Base-by-base conservation (phyloP, 352 stramenopile genomes). In the Salisapilia sapeloensis region DNA sequence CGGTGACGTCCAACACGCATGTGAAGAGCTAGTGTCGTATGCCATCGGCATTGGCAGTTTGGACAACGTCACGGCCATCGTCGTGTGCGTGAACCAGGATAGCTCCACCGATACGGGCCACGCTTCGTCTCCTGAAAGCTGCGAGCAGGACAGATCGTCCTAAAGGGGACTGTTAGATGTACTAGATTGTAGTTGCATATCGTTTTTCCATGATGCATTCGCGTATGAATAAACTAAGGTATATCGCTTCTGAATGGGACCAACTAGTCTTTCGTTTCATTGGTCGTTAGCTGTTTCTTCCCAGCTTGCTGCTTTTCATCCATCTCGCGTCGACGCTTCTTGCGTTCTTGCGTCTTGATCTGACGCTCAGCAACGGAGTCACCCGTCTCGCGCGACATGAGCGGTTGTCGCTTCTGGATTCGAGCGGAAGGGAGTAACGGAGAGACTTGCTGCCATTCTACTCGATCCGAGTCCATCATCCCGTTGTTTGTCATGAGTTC, bases 311-410 rank as follows among this genome's bases (percentile, higher is more conserved):
- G 45, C 10, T 38, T 24, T 22, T 53, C 50, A 15, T 45, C 27
- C 23, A 56, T 38, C 21, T 61, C 46, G 20, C 67, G 71, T 1
- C 67, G 62, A 20, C 71, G 67, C 14, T 17, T 13, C 50, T 86
- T 86, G 29, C 66, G 66, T 17, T 80, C 63, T n/a, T 52, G 48
- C 44, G 77, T 62, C 42, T 70, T 74, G 16, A 56, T 44, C 50
- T 86, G 81, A 28, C 72, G 65, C 44, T 91, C 75, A 32, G 79
- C 61, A 14, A 87, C 71, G 12, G 75, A 86, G 48, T 82, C 43
- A 23, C 64, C 72, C 8, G 64, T 84, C 35, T 85, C 61, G 6
- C 76, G 69, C 14, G 55, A 59, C 6, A 70, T 48, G 13, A 92
- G 47, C 30, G 72, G 76, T 24, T 78, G 50, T 18, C 66, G 57